Evolutionary conservation across 1,284 basidiomycete genomes (phyloP).

Genomic region (Heterobasidion occidentale): DNA sequence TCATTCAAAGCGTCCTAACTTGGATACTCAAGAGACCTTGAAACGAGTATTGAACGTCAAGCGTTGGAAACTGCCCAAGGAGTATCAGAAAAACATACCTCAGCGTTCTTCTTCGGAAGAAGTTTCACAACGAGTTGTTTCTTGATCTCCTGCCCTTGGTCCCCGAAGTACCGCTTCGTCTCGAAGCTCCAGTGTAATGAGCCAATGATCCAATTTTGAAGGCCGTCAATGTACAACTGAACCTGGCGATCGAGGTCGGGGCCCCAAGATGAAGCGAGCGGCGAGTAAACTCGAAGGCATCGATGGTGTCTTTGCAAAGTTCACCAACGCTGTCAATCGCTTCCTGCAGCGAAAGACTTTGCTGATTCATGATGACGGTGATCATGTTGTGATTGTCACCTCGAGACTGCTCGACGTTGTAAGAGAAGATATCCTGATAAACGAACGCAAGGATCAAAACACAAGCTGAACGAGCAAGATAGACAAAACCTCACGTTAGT

Average conservation of each 20-base stretch:
- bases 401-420: slow-evolving; percentile 33
- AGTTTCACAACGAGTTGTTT: slow-evolving; percentile 23
- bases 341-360: slow-evolving; percentile 28
- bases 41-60: too few relatives aligned
- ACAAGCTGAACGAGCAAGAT: neutral
- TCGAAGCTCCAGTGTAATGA: slow-evolving; percentile 33
- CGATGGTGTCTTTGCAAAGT: slow-evolving; percentile 28
- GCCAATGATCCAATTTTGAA: slow-evolving; percentile 33
- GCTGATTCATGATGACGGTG: slow-evolving; percentile 26
- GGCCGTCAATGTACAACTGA: slow-evolving; percentile 26
- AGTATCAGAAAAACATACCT: too few relatives aligned
- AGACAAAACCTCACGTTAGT: slow-evolving; percentile 26
- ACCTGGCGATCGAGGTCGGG: slow-evolving; percentile 26
- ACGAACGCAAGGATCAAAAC: neutral
- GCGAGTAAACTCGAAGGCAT: slow-evolving; percentile 25
- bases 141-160: slow-evolving; percentile 24
- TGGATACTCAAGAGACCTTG: too few relatives aligned
- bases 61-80: too few relatives aligned
- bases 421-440: slow-evolving; percentile 35
- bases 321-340: slow-evolving; percentile 33
- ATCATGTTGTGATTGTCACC: slow-evolving; percentile 38
- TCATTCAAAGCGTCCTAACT: too few relatives aligned
- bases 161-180: slow-evolving; percentile 33
- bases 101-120: slow-evolving; percentile 8
- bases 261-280: slow-evolving; percentile 28